These are phyloP conservation scores for Galeopsis tetrahit DNA, from an alignment of 257 asterid genomes.

Conservation along the genomic window DNA sequence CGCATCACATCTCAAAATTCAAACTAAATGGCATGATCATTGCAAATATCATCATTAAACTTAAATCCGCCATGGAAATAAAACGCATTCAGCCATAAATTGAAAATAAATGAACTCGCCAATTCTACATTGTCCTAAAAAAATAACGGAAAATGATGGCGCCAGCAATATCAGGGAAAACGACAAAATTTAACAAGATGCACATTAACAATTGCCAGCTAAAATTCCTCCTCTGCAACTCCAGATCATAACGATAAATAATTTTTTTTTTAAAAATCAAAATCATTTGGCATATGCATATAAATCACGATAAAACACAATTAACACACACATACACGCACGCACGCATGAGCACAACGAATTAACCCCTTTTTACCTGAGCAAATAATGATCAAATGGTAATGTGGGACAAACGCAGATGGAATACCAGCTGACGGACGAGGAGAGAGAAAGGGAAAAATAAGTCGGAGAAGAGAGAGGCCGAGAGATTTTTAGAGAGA, in stretches of 20 bases:
- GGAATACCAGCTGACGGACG: constrained; percentile 55
- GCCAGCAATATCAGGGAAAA: background rate
- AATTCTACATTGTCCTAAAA: constrained; percentile 20
- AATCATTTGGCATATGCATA: background rate
- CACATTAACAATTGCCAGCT: constrained; percentile 36
- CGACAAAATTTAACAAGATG: constrained; percentile 14
- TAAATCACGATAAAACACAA: constrained; percentile 11
- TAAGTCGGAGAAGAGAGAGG: constrained; percentile 40
- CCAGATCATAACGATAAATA: constrained; percentile 16
- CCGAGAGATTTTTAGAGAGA: constrained; percentile 38
- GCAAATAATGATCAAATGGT: constrained; percentile 31
- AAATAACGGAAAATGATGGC: constrained; percentile 23
- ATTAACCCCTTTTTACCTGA: constrained; percentile 41
- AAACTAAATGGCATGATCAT: constrained; percentile 9
- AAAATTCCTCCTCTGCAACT: constrained; percentile 32
- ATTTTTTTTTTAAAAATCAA: no score
- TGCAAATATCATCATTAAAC: constrained; percentile 10
- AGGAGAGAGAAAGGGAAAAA: constrained; percentile 43
- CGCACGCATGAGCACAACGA: background rate
- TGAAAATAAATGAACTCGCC: background rate
- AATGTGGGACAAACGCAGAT: constrained; percentile 44
- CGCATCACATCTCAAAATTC: constrained; percentile 6
- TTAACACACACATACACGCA: background rate
- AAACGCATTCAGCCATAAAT: constrained; percentile 21
- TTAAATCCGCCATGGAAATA: constrained; percentile 9